Conservation (phyloP, 2,329 filamentous ascomycete species). For the Colletotrichum tropicicola region DNA sequence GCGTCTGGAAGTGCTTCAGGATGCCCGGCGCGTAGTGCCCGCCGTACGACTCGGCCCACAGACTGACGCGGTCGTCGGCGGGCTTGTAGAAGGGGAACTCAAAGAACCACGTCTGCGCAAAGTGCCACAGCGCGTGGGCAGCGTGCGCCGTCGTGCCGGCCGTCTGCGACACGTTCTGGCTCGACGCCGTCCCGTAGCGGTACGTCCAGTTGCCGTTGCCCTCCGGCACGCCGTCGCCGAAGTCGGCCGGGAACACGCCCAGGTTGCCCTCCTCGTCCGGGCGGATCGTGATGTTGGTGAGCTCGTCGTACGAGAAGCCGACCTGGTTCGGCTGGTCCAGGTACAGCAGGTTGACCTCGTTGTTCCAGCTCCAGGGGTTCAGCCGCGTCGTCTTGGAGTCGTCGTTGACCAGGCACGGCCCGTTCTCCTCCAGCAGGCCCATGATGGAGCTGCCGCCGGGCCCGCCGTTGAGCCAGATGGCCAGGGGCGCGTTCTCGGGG, state of each 20-base stretch:
- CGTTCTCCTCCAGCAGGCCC: conserved; percentile 58
- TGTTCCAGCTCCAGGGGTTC: conserved; percentile 67
- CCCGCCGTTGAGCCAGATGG: conserved; percentile 63
- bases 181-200: conserved; percentile 43
- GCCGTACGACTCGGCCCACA: conserved; percentile 65
- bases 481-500: conserved; percentile 51
- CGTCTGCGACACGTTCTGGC: conserved; percentile 38
- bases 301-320: conserved; percentile 67
- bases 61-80: conserved; percentile 60
- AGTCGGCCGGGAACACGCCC: conserved; percentile 35
- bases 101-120: conserved; percentile 68
- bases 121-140: conserved; percentile 57
- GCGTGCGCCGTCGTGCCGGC: conserved; percentile 51
- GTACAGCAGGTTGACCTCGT: conserved; percentile 58
- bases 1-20: conserved; percentile 65
- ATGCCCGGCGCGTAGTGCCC: conserved; percentile 60
- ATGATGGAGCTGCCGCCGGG: conserved; percentile 60
- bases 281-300: conserved; percentile 62
- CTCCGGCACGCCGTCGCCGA: conserved; percentile 46
- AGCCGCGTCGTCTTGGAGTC: conserved; percentile 53
- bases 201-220: conserved; percentile 46
- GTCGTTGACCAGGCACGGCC: conserved; percentile 49
- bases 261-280: conserved; percentile 30
- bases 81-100: conserved; percentile 65
- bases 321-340: conserved; percentile 67